A percentile compares a stretch with the other conserved stretches of the same genome.
Evolutionary conservation across 768 basidiomycete genomes (phyloP).

Genomic region (Calvatia gigantea): DNA sequence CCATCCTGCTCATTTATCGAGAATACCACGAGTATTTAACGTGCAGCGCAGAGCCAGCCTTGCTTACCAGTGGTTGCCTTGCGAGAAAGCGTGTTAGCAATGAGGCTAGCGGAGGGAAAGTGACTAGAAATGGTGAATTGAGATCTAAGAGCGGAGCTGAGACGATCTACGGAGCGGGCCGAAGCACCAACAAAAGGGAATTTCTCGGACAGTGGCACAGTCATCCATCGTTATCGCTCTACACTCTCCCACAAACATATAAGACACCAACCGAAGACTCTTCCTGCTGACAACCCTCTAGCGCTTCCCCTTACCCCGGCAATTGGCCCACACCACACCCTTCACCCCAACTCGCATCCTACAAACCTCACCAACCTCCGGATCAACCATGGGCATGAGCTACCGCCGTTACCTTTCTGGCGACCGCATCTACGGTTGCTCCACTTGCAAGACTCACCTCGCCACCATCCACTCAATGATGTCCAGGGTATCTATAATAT

Average conservation of each 20-base stretch:
- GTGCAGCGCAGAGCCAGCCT: background rate
- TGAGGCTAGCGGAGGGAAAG: background rate
- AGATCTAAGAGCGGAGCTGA: constrained; percentile 6
- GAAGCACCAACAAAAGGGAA: constrained; percentile 17
- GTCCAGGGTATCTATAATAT: constrained; percentile 61
- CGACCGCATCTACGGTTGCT: constrained; percentile 85
- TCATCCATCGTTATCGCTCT: constrained; percentile 19
- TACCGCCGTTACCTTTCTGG: constrained; percentile 85
- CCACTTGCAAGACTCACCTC: constrained; percentile 83
- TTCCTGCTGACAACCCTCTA: background rate
- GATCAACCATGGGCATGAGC: constrained; percentile 76
- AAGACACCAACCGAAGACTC: constrained; percentile 13
- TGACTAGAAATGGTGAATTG: background rate
- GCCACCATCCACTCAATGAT: constrained; percentile 91
- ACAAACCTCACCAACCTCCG: constrained; percentile 5
- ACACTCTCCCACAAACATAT: constrained; percentile 21
- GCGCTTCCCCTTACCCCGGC: constrained; percentile 11
- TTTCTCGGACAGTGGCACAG: constrained; percentile 20
- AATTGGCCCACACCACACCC: constrained; percentile 27
- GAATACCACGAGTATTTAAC: background rate
- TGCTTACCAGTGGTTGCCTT: background rate
- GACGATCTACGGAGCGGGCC: constrained; percentile 19
- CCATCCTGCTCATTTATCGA: too few species aligned
- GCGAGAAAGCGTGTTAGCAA: constrained; percentile 2
- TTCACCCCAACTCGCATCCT: constrained; percentile 39